A percentile compares a stretch with the other conserved stretches of the same genome.
Conservation (phyloP, 2,329 filamentous ascomycete genomes). For the Alternaria sp. region DNA sequence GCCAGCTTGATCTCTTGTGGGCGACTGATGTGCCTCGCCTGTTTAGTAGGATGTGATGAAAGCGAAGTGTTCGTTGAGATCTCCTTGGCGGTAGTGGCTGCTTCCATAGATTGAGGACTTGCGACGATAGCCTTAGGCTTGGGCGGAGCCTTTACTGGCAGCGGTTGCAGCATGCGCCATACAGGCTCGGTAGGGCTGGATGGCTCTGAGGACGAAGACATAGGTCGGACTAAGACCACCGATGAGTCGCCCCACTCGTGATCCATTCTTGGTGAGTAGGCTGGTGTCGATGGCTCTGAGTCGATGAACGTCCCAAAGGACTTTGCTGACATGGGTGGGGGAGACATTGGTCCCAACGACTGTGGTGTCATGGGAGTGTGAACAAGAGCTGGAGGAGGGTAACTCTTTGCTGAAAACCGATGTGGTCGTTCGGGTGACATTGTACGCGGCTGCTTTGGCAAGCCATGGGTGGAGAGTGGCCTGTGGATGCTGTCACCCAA, state of each 20-base stretch:
- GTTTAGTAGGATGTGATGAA: conserved; percentile 29
- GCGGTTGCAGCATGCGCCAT: conserved; percentile 46
- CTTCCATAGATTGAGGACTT: conserved; percentile 16
- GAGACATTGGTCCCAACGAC: conserved; percentile 39
- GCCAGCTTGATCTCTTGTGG: conserved; percentile 16
- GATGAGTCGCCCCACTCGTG: conserved; percentile 41
- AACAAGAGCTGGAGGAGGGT: conserved; percentile 24
- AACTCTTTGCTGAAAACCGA: conserved; percentile 38
- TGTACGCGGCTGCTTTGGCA: conserved; percentile 44
- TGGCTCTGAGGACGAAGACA: conserved; percentile 37
- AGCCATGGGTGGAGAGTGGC: conserved; percentile 44
- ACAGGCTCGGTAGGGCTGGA: conserved; percentile 41
- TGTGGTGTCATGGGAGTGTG: conserved; percentile 34
- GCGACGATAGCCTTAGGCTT: conserved; percentile 8
- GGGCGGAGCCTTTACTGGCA: conserved; percentile 23
- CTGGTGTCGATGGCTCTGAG: conserved; percentile 50
- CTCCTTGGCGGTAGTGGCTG: conserved; percentile 15
- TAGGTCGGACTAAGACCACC: conserved; percentile 39
- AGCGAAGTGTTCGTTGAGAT: conserved; percentile 13
- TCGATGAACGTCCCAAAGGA: conserved; percentile 50
- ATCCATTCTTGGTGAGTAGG: conserved; percentile 43
- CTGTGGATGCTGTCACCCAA: conserved; percentile 32
- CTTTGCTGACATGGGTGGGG: conserved; percentile 46
- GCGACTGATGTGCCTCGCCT: conserved; percentile 8
- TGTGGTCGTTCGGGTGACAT: conserved; percentile 40